Percentiles rank a stretch among this genome's conserved stretches.
These are phyloP conservation scores for Boletus mariae DNA, from an alignment of 1,284 basidiomycete species.

Conservation along the genomic window DNA sequence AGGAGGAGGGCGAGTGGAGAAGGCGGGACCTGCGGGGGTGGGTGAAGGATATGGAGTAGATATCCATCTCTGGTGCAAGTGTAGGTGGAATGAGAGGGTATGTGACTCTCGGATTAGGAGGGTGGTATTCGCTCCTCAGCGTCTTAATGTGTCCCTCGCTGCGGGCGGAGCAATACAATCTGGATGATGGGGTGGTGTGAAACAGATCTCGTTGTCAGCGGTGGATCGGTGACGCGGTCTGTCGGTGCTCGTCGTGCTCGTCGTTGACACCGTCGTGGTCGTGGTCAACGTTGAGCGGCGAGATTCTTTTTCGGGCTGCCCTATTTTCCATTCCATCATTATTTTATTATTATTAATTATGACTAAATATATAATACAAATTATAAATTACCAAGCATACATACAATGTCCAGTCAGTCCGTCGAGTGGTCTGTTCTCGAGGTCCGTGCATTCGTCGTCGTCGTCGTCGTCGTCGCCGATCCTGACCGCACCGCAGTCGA, in stretches of 20 bases:
- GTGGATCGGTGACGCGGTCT: conserved; percentile 21
- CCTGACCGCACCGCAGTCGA: conserved; percentile 45
- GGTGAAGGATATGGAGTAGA: conserved; percentile 90
- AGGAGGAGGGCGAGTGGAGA: conserved; percentile 52
- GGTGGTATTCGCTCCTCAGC: conserved; percentile 27
- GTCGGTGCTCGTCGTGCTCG: conserved; percentile 21
- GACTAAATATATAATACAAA: conserved; percentile 3
- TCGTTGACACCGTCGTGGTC: conserved; percentile 18
- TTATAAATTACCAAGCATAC: background rate
- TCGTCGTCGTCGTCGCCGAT: conserved; percentile 10
- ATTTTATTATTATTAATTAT: conserved; percentile 6
- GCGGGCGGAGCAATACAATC: background rate
- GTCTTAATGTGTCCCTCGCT: conserved; percentile 5
- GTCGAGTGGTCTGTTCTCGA: conserved; percentile 27
- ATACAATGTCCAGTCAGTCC: conserved; percentile 1
- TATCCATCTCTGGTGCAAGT: conserved; percentile 62
- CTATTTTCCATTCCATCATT: background rate
- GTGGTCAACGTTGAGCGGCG: conserved; percentile 19
- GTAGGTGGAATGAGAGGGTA: conserved; percentile 12
- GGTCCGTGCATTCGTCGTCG: conserved; percentile 15
- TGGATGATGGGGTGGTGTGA: background rate
- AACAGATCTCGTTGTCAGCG: conserved; percentile 5
- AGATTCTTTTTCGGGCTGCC: conserved; percentile 23
- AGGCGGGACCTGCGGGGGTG: conserved; percentile 76
- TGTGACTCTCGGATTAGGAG: conserved; percentile 24